These are phyloP conservation scores for Cryphonectria nitschkei DNA, from an alignment of 2,329 filamentous ascomycete species.

Conservation along the genomic window DNA sequence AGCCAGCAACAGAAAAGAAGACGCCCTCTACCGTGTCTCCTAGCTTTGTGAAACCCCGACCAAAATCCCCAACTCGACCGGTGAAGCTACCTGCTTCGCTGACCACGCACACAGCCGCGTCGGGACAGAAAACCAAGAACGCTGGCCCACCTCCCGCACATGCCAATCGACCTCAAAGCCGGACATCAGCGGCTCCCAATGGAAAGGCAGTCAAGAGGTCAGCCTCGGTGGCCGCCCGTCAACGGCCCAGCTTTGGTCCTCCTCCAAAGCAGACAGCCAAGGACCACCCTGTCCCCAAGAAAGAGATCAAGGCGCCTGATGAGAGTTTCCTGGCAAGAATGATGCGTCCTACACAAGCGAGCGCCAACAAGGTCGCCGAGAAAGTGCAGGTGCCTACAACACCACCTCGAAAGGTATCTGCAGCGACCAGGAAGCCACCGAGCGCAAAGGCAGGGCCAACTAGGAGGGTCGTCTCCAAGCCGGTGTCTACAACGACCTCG, in stretches of 20 bases:
- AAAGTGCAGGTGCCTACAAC: constrained; percentile 53
- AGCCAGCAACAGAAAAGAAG: constrained; percentile 42
- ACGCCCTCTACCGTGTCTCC: constrained; percentile 46
- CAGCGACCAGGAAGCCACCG: constrained; percentile 28
- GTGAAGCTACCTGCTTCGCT: constrained; percentile 68
- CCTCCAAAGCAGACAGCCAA: constrained; percentile 61
- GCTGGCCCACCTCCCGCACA: constrained; percentile 41
- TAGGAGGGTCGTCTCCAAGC: constrained; percentile 32
- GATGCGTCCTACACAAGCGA: constrained; percentile 74
- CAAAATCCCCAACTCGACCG: constrained; percentile 71
- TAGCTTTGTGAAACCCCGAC: constrained; percentile 60
- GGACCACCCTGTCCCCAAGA: constrained; percentile 51
- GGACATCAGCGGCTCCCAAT: constrained; percentile 36
- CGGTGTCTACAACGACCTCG: constrained; percentile 22
- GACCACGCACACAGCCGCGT: constrained; percentile 71
- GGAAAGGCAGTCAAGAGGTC: constrained; percentile 48
- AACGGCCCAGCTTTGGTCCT: constrained; percentile 57
- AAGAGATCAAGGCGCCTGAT: constrained; percentile 59
- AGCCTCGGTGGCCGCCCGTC: constrained; percentile 48
- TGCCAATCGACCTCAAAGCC: constrained; percentile 48
- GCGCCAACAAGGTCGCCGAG: constrained; percentile 60
- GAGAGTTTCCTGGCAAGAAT: constrained; percentile 78
- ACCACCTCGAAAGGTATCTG: constrained; percentile 49
- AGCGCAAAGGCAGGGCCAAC: constrained; percentile 32
- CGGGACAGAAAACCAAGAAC: constrained; percentile 57